A percentile compares a stretch with the other conserved stretches of the same genome.
Evolutionary conservation across 176 grass and related monocot species (phyloP).

Genomic region (Cenchrus americanus): DNA sequence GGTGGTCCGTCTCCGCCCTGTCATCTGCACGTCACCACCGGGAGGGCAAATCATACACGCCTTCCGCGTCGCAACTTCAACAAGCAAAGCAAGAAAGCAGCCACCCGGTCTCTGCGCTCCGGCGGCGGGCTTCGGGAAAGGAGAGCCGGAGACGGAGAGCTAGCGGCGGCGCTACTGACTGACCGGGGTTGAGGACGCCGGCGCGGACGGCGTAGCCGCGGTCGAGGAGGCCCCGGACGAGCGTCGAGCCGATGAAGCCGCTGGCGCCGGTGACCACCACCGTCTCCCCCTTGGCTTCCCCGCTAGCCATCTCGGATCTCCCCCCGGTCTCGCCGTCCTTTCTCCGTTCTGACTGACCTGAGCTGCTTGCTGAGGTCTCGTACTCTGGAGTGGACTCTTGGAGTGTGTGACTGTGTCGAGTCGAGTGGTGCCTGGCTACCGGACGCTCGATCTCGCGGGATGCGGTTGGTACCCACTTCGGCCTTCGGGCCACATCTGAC

Average conservation of each 20-base stretch:
- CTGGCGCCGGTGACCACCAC: conserved; percentile 87
- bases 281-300: conserved; percentile 23
- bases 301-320: conserved; percentile 22
- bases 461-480: not conserved
- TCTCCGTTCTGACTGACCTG: not conserved
- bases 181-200: conserved; percentile 77
- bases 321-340: no score
- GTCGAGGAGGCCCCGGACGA: conserved; percentile 66
- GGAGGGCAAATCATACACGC: not conserved
- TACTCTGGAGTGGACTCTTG: not conserved
- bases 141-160: not conserved
- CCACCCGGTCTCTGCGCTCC: not conserved
- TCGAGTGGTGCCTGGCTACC: not conserved
- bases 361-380: not conserved
- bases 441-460: not conserved
- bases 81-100: not conserved
- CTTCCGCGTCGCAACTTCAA: not conserved
- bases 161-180: not conserved
- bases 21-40: conserved; percentile 49
- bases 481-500: not conserved
- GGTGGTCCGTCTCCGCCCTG: conserved; percentile 80
- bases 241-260: conserved; percentile 85
- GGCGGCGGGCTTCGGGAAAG: not conserved
- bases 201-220: conserved; percentile 80
- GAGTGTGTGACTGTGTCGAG: not conserved